Evolutionary conservation across 73 alveolate genomes (phyloP), one percentile per base, ranked within the genome.

Genomic region (Symbiodinium pilosum): DNA sequence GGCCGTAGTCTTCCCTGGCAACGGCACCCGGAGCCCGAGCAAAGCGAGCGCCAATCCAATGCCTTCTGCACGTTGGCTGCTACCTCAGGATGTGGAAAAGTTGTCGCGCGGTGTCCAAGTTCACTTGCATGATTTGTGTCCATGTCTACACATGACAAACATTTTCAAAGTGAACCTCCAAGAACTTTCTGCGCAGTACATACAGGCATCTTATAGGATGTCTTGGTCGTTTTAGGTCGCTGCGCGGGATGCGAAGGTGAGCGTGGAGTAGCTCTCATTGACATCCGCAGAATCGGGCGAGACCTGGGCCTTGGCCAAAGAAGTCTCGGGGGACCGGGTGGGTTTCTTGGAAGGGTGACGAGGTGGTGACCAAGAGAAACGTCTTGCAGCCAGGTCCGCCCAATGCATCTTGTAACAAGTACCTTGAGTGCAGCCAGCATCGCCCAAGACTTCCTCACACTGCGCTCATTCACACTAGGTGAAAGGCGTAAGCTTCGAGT

Each of bases 301-400:
- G 21, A 89, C 95, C 95, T 89, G 95, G 21, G 81, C 81, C 81
- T 64, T 3, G 34, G 73, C 73, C 26, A 16, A 32, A 8, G 73
- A 32, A 8, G 26, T 3, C n/a, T n/a, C n/a, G n/a, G n/a, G n/a
- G n/a, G n/a, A 47, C 21, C 6, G 59, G 14, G 59, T 32, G 39
- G 38, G 38, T 16, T 20, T 24, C 77, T 7, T 24, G 77, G 28
- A 16, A 64, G 9, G 34, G 73, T 30, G 1, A 30, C 9, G 30
- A 38, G 81, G 81, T 38, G 0, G 1, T 3, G 44, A 87, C 95
- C 28, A 89, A 89, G 44, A 89, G 87, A 51, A 89, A 89, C 44
- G 95, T 89, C 84, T 89, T 89, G 87, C 95, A 89, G 21, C 95
- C 95, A 1, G 87, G 95, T 38, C 95, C 95, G 28, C 95, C 95